A percentile compares a stretch with the other conserved stretches of the same genome.
Conservation (phyloP, 2,329 filamentous ascomycete genomes). For the Diaporthe australafricana region DNA sequence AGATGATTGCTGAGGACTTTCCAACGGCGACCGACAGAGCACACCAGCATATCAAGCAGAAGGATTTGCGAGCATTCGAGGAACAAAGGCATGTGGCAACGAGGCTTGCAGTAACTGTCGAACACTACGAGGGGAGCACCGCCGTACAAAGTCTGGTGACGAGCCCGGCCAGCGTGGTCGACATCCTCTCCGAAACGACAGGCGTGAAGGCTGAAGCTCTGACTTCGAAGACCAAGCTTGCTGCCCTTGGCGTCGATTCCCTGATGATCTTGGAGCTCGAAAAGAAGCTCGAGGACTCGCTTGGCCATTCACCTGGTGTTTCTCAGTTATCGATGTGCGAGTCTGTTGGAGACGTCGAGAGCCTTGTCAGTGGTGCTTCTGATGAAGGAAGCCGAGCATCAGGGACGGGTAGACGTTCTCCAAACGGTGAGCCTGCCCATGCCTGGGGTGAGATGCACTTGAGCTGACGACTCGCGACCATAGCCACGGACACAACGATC, state of each 20-base stretch:
- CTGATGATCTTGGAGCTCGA: slow-evolving; percentile 12
- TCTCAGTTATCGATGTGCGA: neutral
- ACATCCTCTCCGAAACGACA: neutral
- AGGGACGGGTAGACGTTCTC: neutral
- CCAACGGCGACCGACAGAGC: neutral
- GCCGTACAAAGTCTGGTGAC: neutral
- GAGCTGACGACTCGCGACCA: neutral
- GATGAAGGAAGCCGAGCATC: neutral
- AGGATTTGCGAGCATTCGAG: neutral
- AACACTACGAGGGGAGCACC: neutral
- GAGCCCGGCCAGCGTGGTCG: neutral
- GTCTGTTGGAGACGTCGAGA: neutral
- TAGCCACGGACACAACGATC: neutral
- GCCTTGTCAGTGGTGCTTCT: neutral
- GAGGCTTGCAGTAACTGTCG: neutral
- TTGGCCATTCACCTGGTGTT: slow-evolving; percentile 5
- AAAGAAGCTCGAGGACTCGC: neutral
- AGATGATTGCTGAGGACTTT: neutral
- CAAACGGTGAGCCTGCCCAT: neutral
- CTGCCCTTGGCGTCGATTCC: slow-evolving; percentile 12
- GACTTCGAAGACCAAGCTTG: neutral
- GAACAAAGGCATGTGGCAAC: neutral
- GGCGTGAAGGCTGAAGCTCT: neutral
- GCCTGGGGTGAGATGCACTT: neutral
- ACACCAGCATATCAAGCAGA: neutral